Evolutionary conservation across 768 basidiomycete genomes (phyloP).

Genomic region (Roridomyces roridus): DNA sequence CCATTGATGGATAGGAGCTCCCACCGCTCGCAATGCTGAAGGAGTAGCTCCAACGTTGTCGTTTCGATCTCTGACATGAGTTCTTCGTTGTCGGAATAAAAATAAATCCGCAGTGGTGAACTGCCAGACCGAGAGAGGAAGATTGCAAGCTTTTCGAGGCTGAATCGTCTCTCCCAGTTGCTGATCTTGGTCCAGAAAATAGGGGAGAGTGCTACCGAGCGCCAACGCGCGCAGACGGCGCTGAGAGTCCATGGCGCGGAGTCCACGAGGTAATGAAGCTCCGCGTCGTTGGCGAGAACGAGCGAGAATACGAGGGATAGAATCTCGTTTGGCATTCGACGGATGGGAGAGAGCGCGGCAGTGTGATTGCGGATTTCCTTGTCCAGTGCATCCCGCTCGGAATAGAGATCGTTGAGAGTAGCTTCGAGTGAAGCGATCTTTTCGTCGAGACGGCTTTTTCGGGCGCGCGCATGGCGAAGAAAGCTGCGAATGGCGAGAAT

Average conservation of each 20-base stretch:
- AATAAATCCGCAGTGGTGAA: no score
- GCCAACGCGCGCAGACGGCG: conserved; percentile 9
- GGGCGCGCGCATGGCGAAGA: not conserved
- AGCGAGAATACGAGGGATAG: conserved; percentile 7
- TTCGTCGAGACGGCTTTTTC: no score
- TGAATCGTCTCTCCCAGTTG: no score
- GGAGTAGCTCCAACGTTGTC: no score
- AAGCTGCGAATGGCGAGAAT: not conserved
- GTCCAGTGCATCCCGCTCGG: not conserved
- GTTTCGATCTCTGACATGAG: no score
- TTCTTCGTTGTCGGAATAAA: no score
- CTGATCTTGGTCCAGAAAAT: no score
- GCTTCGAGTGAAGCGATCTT: not conserved
- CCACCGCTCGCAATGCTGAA: no score
- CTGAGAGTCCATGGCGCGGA: not conserved
- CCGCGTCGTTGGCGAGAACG: not conserved
- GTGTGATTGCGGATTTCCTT: conserved; percentile 6
- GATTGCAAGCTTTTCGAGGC: no score
- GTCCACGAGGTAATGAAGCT: not conserved
- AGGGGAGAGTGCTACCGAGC: no score
- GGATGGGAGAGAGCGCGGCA: not conserved
- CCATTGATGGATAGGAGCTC: no score
- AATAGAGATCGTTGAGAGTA: not conserved
- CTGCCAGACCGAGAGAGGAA: no score
- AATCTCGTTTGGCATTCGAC: conserved; percentile 3